A percentile compares a stretch with the other conserved stretches of the same genome.
Evolutionary conservation across 495 filamentous ascomycete genomes (phyloP).

Genomic region (Penicillium angulare): DNA sequence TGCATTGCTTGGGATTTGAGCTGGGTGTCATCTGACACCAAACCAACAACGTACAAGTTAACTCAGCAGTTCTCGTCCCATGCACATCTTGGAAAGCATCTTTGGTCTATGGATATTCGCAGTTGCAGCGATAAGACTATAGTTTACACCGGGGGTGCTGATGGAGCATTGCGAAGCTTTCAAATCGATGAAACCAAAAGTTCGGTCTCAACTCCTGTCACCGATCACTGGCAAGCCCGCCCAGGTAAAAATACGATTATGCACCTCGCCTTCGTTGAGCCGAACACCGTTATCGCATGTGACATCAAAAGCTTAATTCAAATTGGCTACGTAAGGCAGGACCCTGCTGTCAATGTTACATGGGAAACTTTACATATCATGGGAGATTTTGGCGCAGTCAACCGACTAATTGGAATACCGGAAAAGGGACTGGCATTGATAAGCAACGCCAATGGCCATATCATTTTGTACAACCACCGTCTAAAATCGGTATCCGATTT

Average conservation of each 20-base stretch:
- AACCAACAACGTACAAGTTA: constrained; percentile 38
- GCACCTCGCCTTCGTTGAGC: constrained; percentile 63
- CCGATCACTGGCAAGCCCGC: constrained; percentile 16
- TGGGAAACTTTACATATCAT: constrained; percentile 24
- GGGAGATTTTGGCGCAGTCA: constrained; percentile 33
- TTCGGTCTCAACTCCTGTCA: neutral
- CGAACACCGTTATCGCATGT: constrained; percentile 54
- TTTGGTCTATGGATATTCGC: constrained; percentile 73
- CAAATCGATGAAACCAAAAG: constrained; percentile 9
- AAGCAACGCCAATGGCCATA: constrained; percentile 27
- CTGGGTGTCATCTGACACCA: constrained; percentile 21
- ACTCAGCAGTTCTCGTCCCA: constrained; percentile 49
- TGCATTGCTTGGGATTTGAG: constrained; percentile 66
- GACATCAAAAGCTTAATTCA: constrained; percentile 62
- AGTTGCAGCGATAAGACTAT: constrained; percentile 24
- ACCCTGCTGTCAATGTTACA: constrained; percentile 12
- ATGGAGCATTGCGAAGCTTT: constrained; percentile 58
- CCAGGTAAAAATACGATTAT: constrained; percentile 51
- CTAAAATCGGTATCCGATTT: constrained; percentile 27
- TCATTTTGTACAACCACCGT: constrained; percentile 37
- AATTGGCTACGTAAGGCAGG: constrained; percentile 35
- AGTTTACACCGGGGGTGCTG: constrained; percentile 82
- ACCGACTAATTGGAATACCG: constrained; percentile 27
- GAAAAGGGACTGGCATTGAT: constrained; percentile 36
- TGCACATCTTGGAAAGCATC: constrained; percentile 81